These are phyloP conservation scores for Mucuna pruriens DNA, from an alignment of 306 rosid species.

Conservation along the genomic window DNA sequence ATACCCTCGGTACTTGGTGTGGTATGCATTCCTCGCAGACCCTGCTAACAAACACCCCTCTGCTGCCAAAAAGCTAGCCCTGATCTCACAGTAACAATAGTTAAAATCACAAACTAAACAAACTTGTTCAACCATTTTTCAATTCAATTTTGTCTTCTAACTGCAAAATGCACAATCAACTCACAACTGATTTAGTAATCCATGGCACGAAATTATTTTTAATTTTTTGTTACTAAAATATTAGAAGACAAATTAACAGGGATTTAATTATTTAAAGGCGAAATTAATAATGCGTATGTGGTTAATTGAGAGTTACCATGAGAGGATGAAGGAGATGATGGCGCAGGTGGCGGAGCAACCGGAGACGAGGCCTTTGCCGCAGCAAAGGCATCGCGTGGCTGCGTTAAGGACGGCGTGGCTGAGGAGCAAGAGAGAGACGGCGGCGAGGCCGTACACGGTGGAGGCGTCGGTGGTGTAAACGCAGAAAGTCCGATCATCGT, in stretches of 20 bases:
- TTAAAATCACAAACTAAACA: background rate
- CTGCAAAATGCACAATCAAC: background rate
- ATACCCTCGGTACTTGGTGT: constrained; percentile 71
- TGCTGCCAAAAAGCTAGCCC: constrained; percentile 87
- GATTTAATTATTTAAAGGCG: background rate
- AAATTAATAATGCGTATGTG: background rate
- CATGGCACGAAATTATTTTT: background rate
- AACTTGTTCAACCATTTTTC: background rate
- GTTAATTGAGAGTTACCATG: constrained; percentile 56
- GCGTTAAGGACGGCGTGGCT: constrained; percentile 71
- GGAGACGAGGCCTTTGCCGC: constrained; percentile 81
- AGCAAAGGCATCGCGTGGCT: constrained; percentile 90
- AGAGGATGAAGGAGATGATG: constrained; percentile 70
- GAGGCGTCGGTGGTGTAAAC: constrained; percentile 84
- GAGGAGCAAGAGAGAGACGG: constrained; percentile 63
- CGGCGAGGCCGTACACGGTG: constrained; percentile 84
- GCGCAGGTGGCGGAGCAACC: constrained; percentile 70
- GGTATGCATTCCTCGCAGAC: constrained; percentile 94
- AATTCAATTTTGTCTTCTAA: background rate
- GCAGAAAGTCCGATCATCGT: constrained; percentile 75
- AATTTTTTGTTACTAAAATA: background rate
- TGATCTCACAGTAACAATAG: constrained; percentile 38
- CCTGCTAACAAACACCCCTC: constrained; percentile 95
- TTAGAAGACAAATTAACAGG: background rate
- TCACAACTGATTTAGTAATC: background rate